Conservation (phyloP, 73 alveolate species). For the Symbiodinium natans region DNA sequence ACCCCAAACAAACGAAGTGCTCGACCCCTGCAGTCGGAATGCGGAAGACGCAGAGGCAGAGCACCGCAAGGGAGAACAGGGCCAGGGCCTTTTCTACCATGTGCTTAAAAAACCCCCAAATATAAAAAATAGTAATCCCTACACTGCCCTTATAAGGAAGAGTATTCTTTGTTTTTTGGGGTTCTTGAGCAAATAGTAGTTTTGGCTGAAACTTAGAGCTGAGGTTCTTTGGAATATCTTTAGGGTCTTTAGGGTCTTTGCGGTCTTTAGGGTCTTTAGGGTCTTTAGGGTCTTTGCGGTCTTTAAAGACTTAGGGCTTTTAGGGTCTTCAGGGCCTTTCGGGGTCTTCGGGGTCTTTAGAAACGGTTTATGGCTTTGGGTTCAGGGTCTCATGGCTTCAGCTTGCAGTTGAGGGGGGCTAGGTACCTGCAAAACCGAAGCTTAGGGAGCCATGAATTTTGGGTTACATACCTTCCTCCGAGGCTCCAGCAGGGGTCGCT, state of each 20-base stretch:
- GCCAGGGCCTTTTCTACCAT: neutral
- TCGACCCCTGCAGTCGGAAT: no score
- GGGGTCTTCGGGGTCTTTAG: neutral
- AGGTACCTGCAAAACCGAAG: no score
- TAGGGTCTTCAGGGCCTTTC: neutral
- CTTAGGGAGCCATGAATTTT: no score
- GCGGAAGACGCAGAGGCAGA: neutral
- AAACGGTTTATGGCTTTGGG: neutral
- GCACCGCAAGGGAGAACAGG: neutral
- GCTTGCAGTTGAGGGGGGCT: no score
- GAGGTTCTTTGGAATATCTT: neutral
- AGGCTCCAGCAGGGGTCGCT: no score
- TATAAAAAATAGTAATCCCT: no score
- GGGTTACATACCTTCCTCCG: no score
- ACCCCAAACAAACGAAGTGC: neutral
- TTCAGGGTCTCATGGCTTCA: no score
- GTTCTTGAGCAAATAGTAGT: no score
- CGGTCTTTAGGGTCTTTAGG: neutral
- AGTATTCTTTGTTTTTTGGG: neutral
- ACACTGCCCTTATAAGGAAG: no score
- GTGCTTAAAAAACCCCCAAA: no score
- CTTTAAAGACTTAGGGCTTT: neutral
- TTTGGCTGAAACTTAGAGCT: neutral
- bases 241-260: neutral
- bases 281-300: neutral